Evolutionary conservation across 116 monocot genomes (phyloP), one percentile per base, ranked within the genome.

Genomic region (Trichopus zeylanicus): DNA sequence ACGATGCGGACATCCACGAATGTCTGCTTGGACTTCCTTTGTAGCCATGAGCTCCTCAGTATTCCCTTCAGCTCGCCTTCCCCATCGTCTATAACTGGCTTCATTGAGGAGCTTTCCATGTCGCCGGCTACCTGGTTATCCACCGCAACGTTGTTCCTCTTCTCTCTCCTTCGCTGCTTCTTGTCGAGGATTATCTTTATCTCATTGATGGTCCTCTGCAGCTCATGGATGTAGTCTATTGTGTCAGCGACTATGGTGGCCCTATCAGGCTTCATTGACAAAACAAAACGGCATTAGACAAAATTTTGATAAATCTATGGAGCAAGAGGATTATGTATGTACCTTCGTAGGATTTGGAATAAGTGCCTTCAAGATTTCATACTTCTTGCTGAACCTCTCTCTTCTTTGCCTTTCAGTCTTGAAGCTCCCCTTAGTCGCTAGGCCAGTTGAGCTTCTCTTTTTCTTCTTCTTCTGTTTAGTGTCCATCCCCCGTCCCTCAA

Each of bases 141-240:
- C 9, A 18, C 30, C 0, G 26, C 31, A 2, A 7, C 15, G 6
- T 29, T 58, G 57, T 29, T 60, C 27, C 3, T 60, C 56, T 46
- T 56, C 22, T 37, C 52, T 18, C 53, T 71, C 29, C 61, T 59
- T 9, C 61, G 29, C 19, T 78, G 32, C 61, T 86, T 94, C 57
- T 75, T 78, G 2, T 63, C 75, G 0, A 86, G 75, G 5, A 83
- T 60, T 3, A 79, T 19, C 35, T 69, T 80, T 31, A 89, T 80
- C 66, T 89, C 94, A 2, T 81, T 63, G 25, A 89, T 67, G 5
- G 80, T 81, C 31, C 94, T 69, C 4, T 73, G 63, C n/a, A 94
- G 78, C 53, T 94, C 89, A 7, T 78, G 76, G 61, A 94, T 89
- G 86, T 94, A 86, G 22, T 75, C 67, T 7, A 83, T 86, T 1